Conservation (phyloP, 148 eudicot species). For the Vaccinium darrowii region DNA sequence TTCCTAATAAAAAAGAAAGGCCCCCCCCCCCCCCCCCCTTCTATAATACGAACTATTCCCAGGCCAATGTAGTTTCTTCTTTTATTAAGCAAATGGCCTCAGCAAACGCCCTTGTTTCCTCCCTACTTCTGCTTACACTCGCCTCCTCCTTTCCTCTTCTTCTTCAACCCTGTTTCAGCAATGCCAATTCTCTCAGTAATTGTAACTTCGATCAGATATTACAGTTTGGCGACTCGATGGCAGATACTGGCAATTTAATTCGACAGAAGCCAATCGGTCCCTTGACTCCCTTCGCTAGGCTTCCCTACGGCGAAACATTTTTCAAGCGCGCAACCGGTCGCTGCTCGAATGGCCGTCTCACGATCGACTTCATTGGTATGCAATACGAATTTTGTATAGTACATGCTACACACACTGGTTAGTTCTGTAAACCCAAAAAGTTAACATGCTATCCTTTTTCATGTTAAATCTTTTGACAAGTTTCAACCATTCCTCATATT, state of each 20-base stretch:
- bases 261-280: not conserved
- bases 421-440: too few species aligned
- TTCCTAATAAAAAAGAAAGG: too few species aligned
- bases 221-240: not conserved
- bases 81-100: not conserved
- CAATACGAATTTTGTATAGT: not conserved
- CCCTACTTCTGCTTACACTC: not conserved
- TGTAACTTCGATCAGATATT: not conserved
- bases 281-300: not conserved
- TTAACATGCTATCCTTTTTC: too few species aligned
- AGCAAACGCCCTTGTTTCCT: not conserved
- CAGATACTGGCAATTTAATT: not conserved
- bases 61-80: not conserved
- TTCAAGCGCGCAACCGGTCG: not conserved
- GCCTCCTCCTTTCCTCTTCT: not conserved
- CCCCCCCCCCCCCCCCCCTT: too few species aligned
- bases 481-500: too few species aligned
- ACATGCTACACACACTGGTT: not conserved
- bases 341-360: not conserved
- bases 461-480: too few species aligned
- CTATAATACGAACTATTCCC: too few species aligned
- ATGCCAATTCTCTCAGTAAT: not conserved
- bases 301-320: not conserved
- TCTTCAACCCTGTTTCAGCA: not conserved
- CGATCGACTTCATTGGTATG: slow-evolving; percentile 1